Evolutionary conservation across 139 green algal species (phyloP).

Genomic region (Closterium sp.): DNA sequence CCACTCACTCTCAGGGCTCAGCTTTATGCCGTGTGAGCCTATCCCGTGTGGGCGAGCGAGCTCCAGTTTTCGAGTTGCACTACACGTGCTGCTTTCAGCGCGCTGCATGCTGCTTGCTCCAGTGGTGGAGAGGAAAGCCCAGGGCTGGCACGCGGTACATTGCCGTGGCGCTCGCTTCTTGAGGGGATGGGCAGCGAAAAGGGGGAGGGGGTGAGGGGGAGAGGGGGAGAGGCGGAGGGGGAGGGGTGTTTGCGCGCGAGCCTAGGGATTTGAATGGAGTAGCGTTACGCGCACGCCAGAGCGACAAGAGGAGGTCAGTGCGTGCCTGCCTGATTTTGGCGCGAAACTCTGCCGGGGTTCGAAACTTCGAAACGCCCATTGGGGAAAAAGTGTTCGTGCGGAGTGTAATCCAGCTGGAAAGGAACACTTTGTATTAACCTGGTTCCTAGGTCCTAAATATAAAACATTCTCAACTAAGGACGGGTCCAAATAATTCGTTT

Average conservation of each 20-base stretch:
- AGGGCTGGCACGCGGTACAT: too few species aligned
- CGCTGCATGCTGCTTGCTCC: not conserved
- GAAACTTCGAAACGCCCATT: not conserved
- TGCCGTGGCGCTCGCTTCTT: not conserved
- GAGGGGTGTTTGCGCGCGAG: not conserved
- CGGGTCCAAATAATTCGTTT: too few species aligned
- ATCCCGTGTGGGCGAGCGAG: too few species aligned
- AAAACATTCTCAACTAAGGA: too few species aligned
- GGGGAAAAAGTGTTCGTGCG: too few species aligned
- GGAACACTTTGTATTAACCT: too few species aligned
- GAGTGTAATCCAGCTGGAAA: not conserved
- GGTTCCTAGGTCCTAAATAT: too few species aligned
- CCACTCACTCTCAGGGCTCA: too few species aligned
- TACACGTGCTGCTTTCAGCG: not conserved
- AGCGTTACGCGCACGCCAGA: not conserved
- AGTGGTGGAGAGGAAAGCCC: too few species aligned
- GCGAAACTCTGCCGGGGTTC: not conserved
- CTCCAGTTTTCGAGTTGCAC: too few species aligned
- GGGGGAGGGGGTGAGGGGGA: not conserved
- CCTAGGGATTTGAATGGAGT: not conserved
- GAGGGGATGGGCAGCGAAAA: not conserved
- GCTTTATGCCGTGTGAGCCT: too few species aligned
- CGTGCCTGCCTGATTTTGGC: not conserved
- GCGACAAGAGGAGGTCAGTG: not conserved
- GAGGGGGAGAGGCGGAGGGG: not conserved